Evolutionary conservation across 1,139 yeast genomes (phyloP).

Genomic region (Saccharomyces hybrid): DNA sequence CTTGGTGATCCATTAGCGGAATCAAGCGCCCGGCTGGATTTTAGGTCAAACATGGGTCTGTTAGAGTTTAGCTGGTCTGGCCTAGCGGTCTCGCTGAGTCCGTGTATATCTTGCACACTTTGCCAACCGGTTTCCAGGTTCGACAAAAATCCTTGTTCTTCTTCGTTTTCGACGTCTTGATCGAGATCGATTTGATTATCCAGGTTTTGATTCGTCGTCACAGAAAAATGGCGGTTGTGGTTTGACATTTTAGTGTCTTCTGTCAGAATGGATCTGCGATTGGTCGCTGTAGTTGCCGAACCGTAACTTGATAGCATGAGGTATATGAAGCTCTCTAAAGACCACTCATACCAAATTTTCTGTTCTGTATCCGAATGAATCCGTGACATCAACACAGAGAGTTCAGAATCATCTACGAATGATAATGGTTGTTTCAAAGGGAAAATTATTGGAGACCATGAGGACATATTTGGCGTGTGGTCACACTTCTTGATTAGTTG

Average conservation of each 20-base stretch:
- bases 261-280: background rate
- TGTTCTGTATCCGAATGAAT: slow-evolving; percentile 13
- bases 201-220: background rate
- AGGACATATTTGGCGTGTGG: slow-evolving; percentile 48
- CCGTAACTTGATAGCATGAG: slow-evolving; percentile 31
- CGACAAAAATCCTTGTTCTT: slow-evolving; percentile 12
- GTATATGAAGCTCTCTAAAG: slow-evolving; percentile 44
- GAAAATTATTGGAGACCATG: slow-evolving; percentile 72
- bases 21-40: slow-evolving; percentile 14
- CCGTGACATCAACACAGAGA: slow-evolving; percentile 42
- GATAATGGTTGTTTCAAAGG: slow-evolving; percentile 51
- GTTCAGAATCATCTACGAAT: slow-evolving; percentile 45
- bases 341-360: slow-evolving; percentile 67
- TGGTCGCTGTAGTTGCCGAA: slow-evolving; percentile 2
- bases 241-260: background rate
- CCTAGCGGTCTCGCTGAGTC: slow-evolving; percentile 8
- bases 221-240: slow-evolving; percentile 1
- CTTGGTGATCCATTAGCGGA: slow-evolving; percentile 2
- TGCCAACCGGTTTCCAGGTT: slow-evolving; percentile 27
- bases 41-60: slow-evolving; percentile 13
- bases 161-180: background rate
- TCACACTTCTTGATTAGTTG: slow-evolving; percentile 23
- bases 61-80: slow-evolving; percentile 2
- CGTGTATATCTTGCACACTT: slow-evolving; percentile 31
- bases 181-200: background rate